Conservation (phyloP, 192 early-diverging fungal genomes). For the Rhizoclosmatium globosum region DNA sequence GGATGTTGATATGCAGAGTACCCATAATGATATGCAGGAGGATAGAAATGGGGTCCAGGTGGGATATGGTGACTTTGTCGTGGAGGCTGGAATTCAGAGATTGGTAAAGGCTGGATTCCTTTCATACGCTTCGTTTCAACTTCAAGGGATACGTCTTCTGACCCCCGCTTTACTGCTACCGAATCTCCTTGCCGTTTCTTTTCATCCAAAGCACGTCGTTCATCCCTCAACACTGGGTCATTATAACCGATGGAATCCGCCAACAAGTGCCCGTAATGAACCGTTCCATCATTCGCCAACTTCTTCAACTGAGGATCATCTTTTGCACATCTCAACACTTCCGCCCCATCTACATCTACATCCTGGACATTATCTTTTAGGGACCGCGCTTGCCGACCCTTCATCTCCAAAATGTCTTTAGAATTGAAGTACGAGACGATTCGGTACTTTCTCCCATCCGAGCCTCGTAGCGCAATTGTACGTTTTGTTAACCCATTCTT, state of each 20-base stretch:
- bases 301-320: not conserved
- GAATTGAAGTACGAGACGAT: constrained; percentile 3
- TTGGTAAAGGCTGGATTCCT: no score
- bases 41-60: no score
- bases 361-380: not conserved
- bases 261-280: constrained; percentile 4
- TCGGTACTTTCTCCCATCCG: constrained; percentile 9
- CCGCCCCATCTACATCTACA: not conserved
- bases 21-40: no score
- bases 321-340: not conserved
- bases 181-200: not conserved
- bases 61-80: no score
- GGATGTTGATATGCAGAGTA: no score
- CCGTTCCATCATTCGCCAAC: not conserved
- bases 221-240: not conserved
- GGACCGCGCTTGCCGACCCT: not conserved
- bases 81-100: no score
- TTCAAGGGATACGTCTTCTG: no score
- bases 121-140: no score
- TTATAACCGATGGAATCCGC: not conserved
- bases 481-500: constrained; percentile 25
- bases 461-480: constrained; percentile 22
- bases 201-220: not conserved
- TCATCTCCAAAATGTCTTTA: constrained; percentile 14
- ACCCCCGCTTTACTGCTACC: no score